Evolutionary conservation across 1,284 basidiomycete species (phyloP), one percentile per base, ranked within the genome.

Genomic region (Marasmius oreades): DNA sequence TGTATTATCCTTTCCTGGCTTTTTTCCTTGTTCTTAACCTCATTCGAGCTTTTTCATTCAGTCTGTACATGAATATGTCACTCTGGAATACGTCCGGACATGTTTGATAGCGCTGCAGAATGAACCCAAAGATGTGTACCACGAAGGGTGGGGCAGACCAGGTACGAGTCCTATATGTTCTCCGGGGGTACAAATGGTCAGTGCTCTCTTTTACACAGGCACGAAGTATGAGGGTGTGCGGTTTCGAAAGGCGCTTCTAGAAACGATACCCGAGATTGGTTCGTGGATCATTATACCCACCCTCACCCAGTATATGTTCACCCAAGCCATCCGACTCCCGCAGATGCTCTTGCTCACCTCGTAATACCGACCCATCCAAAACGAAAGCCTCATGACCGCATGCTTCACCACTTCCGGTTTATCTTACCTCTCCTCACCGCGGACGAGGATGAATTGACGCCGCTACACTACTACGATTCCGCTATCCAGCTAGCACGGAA

Each of bases 111-210:
- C 87, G 14, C 84, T 90, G 68, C 84, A 91, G 64, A 86, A 87
- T 12, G 79, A 88, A 60, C 91, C 92, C 11, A 86, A 83, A 62
- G 81, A 84, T 46, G 81, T 80, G 1, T 73, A 75, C 58, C 92
- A 91, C 62, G 82, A 87, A 58, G 92, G 92, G 12, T 94, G 92
- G 91, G 92, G 92, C 16, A 73, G 77, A 62, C 90, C 86, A 57
- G 87, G 88, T 85, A 61, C 56, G 80, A 70, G 4, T 31, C 22
- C 22, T 51, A 22, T 43, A 2, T 22, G 52, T 34, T 18, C 51
- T 42, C 16, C 18, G 20, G 0, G 7, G 2, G 20, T 20, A 10
- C 20, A 12, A 23, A 28, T 7, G 10, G 7, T 23, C 43, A 18
- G 24, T n/a, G 20, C 28, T 12, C 16, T 20, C 22, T n/a, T 1